Percentiles rank a stretch among this genome's conserved stretches.
phyloP scores from a whole-genome alignment of 805 yeast species.

The Ogataea ramenticola region DNA sequence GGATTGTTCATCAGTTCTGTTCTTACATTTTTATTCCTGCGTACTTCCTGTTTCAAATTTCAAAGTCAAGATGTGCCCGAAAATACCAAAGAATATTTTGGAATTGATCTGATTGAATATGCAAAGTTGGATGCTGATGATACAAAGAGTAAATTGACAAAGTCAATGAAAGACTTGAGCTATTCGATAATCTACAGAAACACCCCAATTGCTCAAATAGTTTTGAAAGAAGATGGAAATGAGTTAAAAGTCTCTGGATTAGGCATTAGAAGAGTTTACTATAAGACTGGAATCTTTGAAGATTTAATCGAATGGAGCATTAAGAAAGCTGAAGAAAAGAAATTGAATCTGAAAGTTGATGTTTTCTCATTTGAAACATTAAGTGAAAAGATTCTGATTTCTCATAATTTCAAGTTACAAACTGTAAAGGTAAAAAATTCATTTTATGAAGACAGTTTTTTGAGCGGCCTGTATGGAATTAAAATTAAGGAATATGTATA shows the following conservation, averaged over 20 bases:
- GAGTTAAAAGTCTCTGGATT: slow-evolving; percentile 43
- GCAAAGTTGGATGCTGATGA: slow-evolving; percentile 12
- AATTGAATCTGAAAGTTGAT: slow-evolving; percentile 37
- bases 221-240: slow-evolving; percentile 30
- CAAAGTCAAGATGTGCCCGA: slow-evolving; percentile 30
- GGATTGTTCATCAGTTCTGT: slow-evolving; percentile 31
- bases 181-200: slow-evolving; percentile 55
- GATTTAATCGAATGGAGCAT: slow-evolving; percentile 60
- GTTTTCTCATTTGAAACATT: slow-evolving; percentile 44
- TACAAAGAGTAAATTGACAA: slow-evolving; percentile 7
- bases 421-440: slow-evolving; percentile 5
- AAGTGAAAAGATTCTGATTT: slow-evolving; percentile 29
- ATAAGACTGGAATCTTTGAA: slow-evolving; percentile 53
- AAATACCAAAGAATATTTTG: slow-evolving; percentile 35
- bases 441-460: slow-evolving; percentile 4
- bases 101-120: slow-evolving; percentile 43
- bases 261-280: slow-evolving; percentile 58
- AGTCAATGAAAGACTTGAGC: slow-evolving; percentile 36
- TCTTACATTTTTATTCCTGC: slow-evolving; percentile 30
- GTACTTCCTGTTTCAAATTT: slow-evolving; percentile 42
- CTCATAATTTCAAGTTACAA: slow-evolving; percentile 37
- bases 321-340: slow-evolving; percentile 24
- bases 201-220: slow-evolving; percentile 62
- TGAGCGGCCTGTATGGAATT: slow-evolving; percentile 13
- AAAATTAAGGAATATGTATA: neutral